Evolutionary conservation across 23 red algal species (phyloP).

Genomic region (Gracilaria caudata): DNA sequence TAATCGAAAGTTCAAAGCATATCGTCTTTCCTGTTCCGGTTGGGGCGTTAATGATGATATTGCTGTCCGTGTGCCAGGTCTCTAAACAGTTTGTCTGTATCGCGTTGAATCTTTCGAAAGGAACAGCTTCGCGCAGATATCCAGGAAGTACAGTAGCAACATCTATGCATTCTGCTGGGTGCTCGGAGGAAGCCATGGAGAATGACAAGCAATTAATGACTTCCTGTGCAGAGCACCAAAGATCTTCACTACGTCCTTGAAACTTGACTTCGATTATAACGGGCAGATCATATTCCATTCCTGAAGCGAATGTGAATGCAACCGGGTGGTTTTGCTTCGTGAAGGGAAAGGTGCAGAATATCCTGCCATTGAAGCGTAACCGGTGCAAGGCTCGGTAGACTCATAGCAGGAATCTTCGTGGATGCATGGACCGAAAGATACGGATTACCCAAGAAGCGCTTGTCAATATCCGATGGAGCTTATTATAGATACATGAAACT

Average conservation of each 20-base stretch:
- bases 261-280: too few species aligned
- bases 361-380: neutral
- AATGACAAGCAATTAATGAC: neutral
- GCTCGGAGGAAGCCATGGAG: slow-evolving; percentile 1
- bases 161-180: neutral
- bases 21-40: slow-evolving; percentile 75
- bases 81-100: slow-evolving; percentile 74
- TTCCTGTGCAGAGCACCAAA: neutral
- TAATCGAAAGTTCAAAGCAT: slow-evolving; percentile 81
- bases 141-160: slow-evolving; percentile 28
- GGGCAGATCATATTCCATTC: neutral
- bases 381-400: neutral
- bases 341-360: neutral
- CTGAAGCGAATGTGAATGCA: neutral
- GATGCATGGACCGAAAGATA: neutral
- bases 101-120: slow-evolving; percentile 60
- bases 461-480: slow-evolving; percentile 11
- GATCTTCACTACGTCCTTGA: too few species aligned
- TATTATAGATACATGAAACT: slow-evolving; percentile 19
- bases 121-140: slow-evolving; percentile 24
- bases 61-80: slow-evolving; percentile 51
- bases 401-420: too few species aligned
- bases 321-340: neutral
- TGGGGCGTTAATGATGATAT: slow-evolving; percentile 72
- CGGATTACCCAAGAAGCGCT: neutral